phyloP scores from a whole-genome alignment of 2,329 filamentous ascomycete species.

The Malbranchea zuffiana region DNA sequence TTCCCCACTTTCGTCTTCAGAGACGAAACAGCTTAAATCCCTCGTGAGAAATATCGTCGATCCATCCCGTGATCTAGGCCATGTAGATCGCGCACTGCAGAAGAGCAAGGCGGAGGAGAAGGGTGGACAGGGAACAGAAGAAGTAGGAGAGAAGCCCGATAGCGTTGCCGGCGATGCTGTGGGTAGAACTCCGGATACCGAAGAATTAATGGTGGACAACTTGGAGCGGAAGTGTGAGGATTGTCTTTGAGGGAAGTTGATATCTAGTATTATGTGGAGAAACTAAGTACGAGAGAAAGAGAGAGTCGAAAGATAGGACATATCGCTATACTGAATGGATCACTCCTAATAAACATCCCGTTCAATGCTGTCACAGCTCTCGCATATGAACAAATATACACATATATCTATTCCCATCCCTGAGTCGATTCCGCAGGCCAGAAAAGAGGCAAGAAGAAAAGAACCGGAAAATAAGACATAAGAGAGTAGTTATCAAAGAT shows the following conservation, averaged over 20 bases:
- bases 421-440: too few species aligned
- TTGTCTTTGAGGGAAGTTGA: constrained; percentile 2
- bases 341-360: too few species aligned
- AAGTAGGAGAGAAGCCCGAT: not conserved
- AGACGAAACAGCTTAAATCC: constrained; percentile 84
- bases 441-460: too few species aligned
- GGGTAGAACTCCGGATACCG: not conserved
- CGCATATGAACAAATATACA: too few species aligned
- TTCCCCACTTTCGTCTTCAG: too few species aligned
- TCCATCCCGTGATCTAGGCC: constrained; percentile 65
- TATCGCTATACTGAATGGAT: too few species aligned
- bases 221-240: constrained; percentile 5
- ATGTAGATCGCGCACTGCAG: constrained; percentile 54
- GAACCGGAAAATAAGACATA: too few species aligned
- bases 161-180: not conserved
- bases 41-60: constrained; percentile 72
- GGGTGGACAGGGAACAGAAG: not conserved
- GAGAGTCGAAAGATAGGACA: not conserved
- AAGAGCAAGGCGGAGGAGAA: constrained; percentile 1
- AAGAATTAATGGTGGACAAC: too few species aligned
- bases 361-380: too few species aligned
- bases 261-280: not conserved
- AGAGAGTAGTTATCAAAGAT: too few species aligned
- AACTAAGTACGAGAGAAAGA: not conserved
- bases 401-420: too few species aligned